Percentiles rank a stretch among this genome's conserved stretches.
These are phyloP conservation scores for Apophysomyces elegans DNA, from an alignment of 371 early-diverging fungal genomes.

Conservation along the genomic window DNA sequence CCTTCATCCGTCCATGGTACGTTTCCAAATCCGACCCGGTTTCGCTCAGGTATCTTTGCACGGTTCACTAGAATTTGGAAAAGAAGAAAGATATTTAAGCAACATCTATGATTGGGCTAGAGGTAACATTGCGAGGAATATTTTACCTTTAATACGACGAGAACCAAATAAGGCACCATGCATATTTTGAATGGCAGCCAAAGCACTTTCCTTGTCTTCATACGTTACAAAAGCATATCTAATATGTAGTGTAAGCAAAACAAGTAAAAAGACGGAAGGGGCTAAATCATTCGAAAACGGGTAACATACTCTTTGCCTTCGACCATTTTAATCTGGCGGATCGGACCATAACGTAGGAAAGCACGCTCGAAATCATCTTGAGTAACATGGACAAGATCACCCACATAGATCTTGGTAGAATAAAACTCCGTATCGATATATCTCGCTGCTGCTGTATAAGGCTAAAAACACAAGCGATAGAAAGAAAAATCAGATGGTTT, in stretches of 20 bases:
- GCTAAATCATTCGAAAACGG: too few species aligned
- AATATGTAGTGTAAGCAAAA: neutral
- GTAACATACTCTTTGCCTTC: conserved; percentile 57
- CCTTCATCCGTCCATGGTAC: conserved; percentile 66
- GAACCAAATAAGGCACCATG: conserved; percentile 53
- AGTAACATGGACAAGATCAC: conserved; percentile 49
- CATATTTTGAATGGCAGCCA: conserved; percentile 55
- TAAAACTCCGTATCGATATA: conserved; percentile 65
- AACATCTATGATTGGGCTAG: too few species aligned
- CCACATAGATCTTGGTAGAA: conserved; percentile 60
- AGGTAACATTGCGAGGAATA: too few species aligned
- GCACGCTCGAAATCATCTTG: conserved; percentile 37
- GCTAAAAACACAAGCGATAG: conserved; percentile 22
- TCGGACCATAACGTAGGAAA: conserved; percentile 57
- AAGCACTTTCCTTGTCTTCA: conserved; percentile 48
- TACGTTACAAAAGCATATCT: conserved; percentile 63
- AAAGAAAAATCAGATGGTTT: neutral
- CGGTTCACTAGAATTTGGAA: conserved; percentile 46
- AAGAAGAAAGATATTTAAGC: too few species aligned
- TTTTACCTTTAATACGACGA: conserved; percentile 50
- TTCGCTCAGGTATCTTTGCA: conserved; percentile 65
- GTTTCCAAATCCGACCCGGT: conserved; percentile 63
- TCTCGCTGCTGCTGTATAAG: conserved; percentile 57
- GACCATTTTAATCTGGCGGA: conserved; percentile 57
- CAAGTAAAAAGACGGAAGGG: neutral